Evolutionary conservation across 192 early-diverging fungal species (phyloP), one percentile per base, ranked within the genome.

Genomic region (Coemansia interrupta): DNA sequence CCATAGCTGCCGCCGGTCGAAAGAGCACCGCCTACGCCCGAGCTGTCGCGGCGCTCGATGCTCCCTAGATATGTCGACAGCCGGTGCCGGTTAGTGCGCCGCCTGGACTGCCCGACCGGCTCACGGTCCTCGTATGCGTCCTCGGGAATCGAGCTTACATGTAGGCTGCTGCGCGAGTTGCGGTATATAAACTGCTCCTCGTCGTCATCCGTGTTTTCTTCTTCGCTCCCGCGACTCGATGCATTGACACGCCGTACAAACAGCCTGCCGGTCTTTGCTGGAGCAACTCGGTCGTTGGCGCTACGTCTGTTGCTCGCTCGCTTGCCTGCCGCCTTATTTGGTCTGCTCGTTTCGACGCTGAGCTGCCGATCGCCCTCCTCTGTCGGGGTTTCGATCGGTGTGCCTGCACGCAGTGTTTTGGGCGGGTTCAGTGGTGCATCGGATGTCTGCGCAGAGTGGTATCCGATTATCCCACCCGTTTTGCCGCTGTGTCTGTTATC

Each of bases 161-260:
- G 73, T 43, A 73, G 68, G 50, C 78, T 73, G 58, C 51, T 70
- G 10, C 78, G 72, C 59, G 78, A 66, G 56, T 80, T 64, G 59
- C 72, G 78, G 53, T 80, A 80, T 5, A 80, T 74, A 38, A 74
- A 74, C 64, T 72, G 66, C 68, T 80, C 78, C 2, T 80, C 66
- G 20, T 67, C 60, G 23, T 60, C 58, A 51, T 71, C 71, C 24
- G 63, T 64, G 52, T 59, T 55, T 17, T 80, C 67, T 19, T 77
- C 73, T 19, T 77, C 73, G 54, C 73, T 77, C 42, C 73, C 73
- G 5, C 73, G 64, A 36, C 73, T 77, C 20, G 73, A 71, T 13
- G 54, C 61, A 36, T 66, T 71, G 47, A 40, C 59, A 1, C 68
- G 50, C n/a, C 74, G 74, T 17, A 39, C 54, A 55, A 71, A 67